phyloP scores from a whole-genome alignment of 805 yeast species.

The Schwanniomyces vanrijiae region DNA sequence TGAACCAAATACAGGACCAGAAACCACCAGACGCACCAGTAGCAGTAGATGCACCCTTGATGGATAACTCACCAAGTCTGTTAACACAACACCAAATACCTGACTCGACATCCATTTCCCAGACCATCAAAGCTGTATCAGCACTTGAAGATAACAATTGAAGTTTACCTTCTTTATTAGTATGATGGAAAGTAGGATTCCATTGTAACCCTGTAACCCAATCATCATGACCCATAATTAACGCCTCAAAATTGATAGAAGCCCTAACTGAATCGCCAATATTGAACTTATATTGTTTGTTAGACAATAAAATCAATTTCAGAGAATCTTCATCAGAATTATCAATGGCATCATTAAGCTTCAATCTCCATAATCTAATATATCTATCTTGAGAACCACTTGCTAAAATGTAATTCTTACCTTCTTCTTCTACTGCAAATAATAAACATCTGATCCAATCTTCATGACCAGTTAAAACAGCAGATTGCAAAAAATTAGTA shows the following conservation, averaged over 20 bases:
- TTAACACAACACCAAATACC: constrained; percentile 87
- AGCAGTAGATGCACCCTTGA: constrained; percentile 97
- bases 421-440: constrained; percentile 48
- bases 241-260: constrained; percentile 82
- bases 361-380: constrained; percentile 84
- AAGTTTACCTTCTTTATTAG: constrained; percentile 31
- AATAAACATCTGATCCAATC: constrained; percentile 88
- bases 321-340: constrained; percentile 54
- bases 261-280: constrained; percentile 37
- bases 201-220: constrained; percentile 88
- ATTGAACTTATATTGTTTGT: constrained; percentile 67
- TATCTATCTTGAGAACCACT: constrained; percentile 92
- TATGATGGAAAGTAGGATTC: constrained; percentile 50
- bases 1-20: constrained; percentile 70
- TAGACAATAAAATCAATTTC: constrained; percentile 58
- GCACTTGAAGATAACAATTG: constrained; percentile 83
- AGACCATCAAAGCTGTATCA: constrained; percentile 88
- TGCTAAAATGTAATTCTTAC: constrained; percentile 67
- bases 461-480: constrained; percentile 83
- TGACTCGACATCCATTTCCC: constrained; percentile 85
- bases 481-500: constrained; percentile 35
- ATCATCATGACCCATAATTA: constrained; percentile 97
- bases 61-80: constrained; percentile 87
- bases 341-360: constrained; percentile 54
- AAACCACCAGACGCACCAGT: constrained; percentile 86